phyloP scores from a whole-genome alignment of 2,329 filamentous ascomycete genomes.

The Trichoderma brevicompactum region DNA sequence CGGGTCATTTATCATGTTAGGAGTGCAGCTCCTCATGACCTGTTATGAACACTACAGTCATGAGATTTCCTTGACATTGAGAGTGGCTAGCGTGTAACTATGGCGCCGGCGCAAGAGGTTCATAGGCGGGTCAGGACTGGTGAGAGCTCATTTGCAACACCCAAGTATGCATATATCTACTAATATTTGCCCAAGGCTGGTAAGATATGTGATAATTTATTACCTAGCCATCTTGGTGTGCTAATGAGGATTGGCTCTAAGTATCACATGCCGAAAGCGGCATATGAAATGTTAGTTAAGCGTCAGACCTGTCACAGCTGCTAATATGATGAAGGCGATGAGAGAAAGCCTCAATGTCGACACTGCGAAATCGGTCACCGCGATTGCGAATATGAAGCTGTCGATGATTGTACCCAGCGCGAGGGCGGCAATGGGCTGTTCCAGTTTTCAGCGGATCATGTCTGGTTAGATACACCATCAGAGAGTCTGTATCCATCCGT shows the following conservation, averaged over 20 bases:
- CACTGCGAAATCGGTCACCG: slow-evolving; percentile 9
- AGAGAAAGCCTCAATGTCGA: slow-evolving; percentile 7
- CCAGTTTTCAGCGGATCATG: slow-evolving; percentile 11
- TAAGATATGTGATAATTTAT: neutral
- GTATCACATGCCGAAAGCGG: slow-evolving; percentile 11
- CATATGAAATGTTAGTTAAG: slow-evolving; percentile 2
- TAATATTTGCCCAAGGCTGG: neutral
- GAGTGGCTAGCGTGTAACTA: neutral
- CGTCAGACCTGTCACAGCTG: neutral
- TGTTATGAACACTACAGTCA: neutral
- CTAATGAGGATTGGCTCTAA: neutral
- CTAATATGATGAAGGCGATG: neutral
- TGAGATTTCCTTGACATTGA: neutral
- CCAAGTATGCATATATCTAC: neutral
- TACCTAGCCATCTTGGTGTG: neutral
- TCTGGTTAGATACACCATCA: slow-evolving; percentile 6
- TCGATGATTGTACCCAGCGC: neutral
- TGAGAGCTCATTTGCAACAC: neutral
- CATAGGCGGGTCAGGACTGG: slow-evolving; percentile 9
- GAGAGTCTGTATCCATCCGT: neutral
- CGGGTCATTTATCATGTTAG: neutral
- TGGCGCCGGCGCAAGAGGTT: slow-evolving; percentile 17
- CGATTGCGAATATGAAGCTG: neutral
- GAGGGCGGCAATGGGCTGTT: slow-evolving; percentile 1
- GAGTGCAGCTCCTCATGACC: neutral